These are phyloP conservation scores for Theobroma grandiflorum DNA, from an alignment of 441 rosid genomes.

Conservation along the genomic window DNA sequence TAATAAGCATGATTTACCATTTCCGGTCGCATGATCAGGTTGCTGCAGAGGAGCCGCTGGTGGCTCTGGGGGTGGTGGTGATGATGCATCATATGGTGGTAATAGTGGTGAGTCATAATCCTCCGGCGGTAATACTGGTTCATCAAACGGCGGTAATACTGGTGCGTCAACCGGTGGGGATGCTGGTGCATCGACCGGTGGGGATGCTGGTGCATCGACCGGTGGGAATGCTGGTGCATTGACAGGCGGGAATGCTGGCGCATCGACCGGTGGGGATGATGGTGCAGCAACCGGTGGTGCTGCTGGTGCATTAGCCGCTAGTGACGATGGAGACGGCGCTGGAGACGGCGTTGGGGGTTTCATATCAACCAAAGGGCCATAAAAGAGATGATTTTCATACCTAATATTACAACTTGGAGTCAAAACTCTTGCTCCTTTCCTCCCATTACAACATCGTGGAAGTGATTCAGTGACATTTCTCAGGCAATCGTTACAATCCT, in stretches of 20 bases:
- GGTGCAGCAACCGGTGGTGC: not conserved
- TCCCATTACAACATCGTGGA: slow-evolving; percentile 16
- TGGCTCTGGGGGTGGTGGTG: not conserved
- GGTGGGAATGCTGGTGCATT: not conserved
- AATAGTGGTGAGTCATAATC: too few relatives aligned
- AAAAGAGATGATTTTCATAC: not conserved
- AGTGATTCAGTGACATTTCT: not conserved
- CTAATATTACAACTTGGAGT: slow-evolving; percentile 11
- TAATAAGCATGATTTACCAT: not conserved
- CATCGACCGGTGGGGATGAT: not conserved
- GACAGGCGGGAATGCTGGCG: not conserved
- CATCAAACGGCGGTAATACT: too few relatives aligned
- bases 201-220: not conserved
- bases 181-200: not conserved
- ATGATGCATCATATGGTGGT: not conserved
- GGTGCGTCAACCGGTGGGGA: not conserved
- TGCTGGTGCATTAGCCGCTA: not conserved
- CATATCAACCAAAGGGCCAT: too few relatives aligned
- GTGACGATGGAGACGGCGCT: too few relatives aligned
- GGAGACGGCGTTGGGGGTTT: not conserved
- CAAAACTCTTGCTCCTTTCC: not conserved
- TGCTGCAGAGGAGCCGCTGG: not conserved
- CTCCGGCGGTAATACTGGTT: too few relatives aligned
- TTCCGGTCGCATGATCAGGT: not conserved
- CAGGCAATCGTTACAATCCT: slow-evolving; percentile 38